A percentile compares a stretch with the other conserved stretches of the same genome.
These are phyloP conservation scores for Alternaria gansuensis DNA, from an alignment of 2,329 filamentous ascomycete genomes.

Conservation along the genomic window DNA sequence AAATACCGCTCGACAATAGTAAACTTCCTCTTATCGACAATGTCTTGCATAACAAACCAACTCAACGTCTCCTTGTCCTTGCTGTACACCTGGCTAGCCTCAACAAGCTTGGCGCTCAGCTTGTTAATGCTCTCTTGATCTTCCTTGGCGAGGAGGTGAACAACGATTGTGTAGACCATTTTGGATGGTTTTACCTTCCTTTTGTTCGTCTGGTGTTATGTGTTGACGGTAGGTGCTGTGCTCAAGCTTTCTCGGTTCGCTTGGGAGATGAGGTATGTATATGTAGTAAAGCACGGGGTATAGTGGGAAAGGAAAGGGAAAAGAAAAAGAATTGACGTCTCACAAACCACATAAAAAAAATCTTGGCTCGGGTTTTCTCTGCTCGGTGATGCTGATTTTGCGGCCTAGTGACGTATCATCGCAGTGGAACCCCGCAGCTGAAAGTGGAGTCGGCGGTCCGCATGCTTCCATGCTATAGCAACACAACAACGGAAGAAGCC, in stretches of 20 bases:
- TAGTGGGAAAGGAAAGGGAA: background rate
- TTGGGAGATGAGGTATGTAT: background rate
- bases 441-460: conserved; percentile 13
- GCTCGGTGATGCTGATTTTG: conserved; percentile 13
- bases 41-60: conserved; percentile 82
- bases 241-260: background rate
- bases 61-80: conserved; percentile 71
- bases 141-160: conserved; percentile 74
- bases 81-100: conserved; percentile 76
- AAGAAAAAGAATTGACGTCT: background rate
- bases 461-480: conserved; percentile 7
- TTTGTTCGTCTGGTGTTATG: background rate
- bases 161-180: conserved; percentile 75
- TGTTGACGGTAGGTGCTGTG: background rate
- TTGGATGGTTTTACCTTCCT: conserved; percentile 30
- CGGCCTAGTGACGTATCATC: conserved; percentile 15
- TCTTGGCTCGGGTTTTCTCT: conserved; percentile 1
- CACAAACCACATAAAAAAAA: background rate
- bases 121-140: conserved; percentile 70
- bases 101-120: conserved; percentile 75
- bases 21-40: conserved; percentile 73
- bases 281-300: background rate
- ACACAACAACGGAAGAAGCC: conserved; percentile 1
- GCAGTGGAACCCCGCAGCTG: conserved; percentile 17
- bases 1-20: conserved; percentile 79